Conservation (phyloP, 306 rosid species). For the Mimosa bimucronata region DNA sequence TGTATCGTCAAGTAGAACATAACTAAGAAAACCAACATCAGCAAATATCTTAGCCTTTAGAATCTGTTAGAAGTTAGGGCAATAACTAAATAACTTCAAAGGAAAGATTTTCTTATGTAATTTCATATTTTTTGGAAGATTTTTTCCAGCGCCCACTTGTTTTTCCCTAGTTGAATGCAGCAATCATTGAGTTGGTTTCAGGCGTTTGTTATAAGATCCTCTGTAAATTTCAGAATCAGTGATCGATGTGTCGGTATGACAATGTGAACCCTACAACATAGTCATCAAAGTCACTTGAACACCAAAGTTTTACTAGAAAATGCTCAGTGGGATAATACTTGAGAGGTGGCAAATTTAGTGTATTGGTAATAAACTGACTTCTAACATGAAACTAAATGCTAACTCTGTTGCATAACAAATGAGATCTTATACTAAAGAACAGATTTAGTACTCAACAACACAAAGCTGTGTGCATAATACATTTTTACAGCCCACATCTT, state of each 20-base stretch:
- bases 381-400: conserved; percentile 9
- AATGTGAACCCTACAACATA: not conserved
- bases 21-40: not conserved
- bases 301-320: conserved; percentile 20
- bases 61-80: not conserved
- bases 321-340: conserved; percentile 32
- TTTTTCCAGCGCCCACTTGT: not conserved
- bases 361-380: not conserved
- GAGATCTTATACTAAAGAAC: too few species aligned
- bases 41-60: not conserved
- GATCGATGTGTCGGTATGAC: conserved; percentile 31
- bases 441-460: not conserved
- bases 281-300: conserved; percentile 7
- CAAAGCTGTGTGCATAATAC: not conserved
- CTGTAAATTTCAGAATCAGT: conserved; percentile 26
- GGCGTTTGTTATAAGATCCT: not conserved
- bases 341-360: not conserved
- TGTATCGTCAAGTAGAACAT: not conserved
- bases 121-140: too few species aligned
- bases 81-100: not conserved
- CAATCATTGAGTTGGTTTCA: not conserved
- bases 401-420: too few species aligned
- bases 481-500: not conserved
- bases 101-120: not conserved
- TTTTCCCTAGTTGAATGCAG: not conserved